Percentiles rank a stretch among this genome's conserved stretches.
phyloP scores from a whole-genome alignment of 768 basidiomycete species.

The Tricholoma saponaceum region DNA sequence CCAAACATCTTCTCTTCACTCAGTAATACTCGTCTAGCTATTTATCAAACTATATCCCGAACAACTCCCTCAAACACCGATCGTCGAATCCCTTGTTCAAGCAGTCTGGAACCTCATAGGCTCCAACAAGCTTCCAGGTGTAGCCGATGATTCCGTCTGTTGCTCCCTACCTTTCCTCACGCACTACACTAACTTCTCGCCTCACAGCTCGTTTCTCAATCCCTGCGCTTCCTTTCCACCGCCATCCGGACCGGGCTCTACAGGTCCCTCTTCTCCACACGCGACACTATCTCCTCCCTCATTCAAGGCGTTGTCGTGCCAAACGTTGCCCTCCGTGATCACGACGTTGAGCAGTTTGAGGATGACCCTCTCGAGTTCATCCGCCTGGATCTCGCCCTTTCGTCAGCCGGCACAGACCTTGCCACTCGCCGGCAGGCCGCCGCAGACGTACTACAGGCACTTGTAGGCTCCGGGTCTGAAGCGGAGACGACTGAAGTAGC shows the following conservation, averaged over 20 bases:
- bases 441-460: conserved; percentile 90
- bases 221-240: conserved; percentile 86
- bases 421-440: conserved; percentile 90
- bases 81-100: conserved; percentile 74
- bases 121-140: conserved; percentile 59
- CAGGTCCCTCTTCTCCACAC: conserved; percentile 72
- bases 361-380: conserved; percentile 97
- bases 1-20: neutral
- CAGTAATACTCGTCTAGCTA: conserved; percentile 37
- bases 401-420: conserved; percentile 58
- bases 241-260: conserved; percentile 88
- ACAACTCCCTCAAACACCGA: conserved; percentile 56
- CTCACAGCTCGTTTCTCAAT: conserved; percentile 79
- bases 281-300: conserved; percentile 77
- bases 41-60: conserved; percentile 84
- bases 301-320: conserved; percentile 90
- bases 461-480: conserved; percentile 80
- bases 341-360: conserved; percentile 94
- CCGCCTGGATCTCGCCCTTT: conserved; percentile 75
- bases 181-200: neutral
- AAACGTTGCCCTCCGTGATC: conserved; percentile 84
- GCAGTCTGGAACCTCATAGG: conserved; percentile 90
- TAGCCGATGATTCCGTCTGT: conserved; percentile 72
- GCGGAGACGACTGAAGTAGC: conserved; percentile 85
- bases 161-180: neutral